Evolutionary conservation across 2,329 filamentous ascomycete genomes (phyloP).

Genomic region (Teratosphaeria viscida): DNA sequence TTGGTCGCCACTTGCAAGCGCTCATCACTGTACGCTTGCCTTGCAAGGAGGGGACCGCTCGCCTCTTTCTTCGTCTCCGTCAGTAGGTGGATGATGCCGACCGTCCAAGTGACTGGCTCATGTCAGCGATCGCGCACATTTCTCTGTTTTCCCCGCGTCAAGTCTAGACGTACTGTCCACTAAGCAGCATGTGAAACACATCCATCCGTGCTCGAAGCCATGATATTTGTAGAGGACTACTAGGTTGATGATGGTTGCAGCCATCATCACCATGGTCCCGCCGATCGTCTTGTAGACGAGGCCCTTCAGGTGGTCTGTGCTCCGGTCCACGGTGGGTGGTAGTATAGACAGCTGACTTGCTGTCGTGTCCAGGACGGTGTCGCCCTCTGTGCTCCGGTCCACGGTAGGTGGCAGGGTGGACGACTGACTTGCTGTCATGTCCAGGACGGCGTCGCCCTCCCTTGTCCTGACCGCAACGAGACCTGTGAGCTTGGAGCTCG

Average conservation of each 20-base stretch:
- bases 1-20: background rate
- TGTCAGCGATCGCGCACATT: background rate
- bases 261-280: constrained; percentile 28
- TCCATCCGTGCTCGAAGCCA: constrained; percentile 30
- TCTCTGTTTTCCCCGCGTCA: background rate
- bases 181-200: constrained; percentile 32
- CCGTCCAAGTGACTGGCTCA: constrained; percentile 7
- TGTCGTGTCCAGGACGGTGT: background rate
- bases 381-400: constrained; percentile 10
- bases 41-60: background rate
- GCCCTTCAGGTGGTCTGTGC: constrained; percentile 27
- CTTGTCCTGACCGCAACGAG: background rate
- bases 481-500: background rate
- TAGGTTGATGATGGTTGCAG: constrained; percentile 31
- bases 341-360: background rate
- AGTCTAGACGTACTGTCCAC: constrained; percentile 6
- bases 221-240: constrained; percentile 20
- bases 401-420: background rate
- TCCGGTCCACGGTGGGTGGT: constrained; percentile 1
- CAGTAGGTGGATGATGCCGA: constrained; percentile 7
- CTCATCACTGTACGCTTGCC: background rate
- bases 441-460: background rate
- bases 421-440: background rate
- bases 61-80: constrained; percentile 2
- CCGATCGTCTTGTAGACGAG: constrained; percentile 31